Evolutionary conservation across 2,329 filamentous ascomycete genomes (phyloP).

Genomic region (Lachnum nothofagi): DNA sequence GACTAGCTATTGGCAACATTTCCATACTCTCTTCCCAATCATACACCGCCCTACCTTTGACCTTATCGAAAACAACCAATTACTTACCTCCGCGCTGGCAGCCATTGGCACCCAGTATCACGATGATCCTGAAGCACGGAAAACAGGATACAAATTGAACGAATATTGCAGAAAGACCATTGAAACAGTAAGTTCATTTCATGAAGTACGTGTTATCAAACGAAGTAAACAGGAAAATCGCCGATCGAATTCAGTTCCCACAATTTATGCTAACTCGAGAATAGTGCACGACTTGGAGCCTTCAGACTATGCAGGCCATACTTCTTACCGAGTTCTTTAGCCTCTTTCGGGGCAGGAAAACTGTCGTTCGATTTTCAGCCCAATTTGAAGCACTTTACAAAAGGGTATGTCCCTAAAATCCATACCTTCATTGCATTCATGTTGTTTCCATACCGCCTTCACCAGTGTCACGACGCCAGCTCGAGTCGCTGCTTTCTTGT

Average conservation of each 20-base stretch:
- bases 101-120: slow-evolving; percentile 32
- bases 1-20: slow-evolving; percentile 27
- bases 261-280: slow-evolving; percentile 1
- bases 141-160: slow-evolving; percentile 27
- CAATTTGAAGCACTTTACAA: slow-evolving; percentile 28
- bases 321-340: slow-evolving; percentile 31
- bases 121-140: slow-evolving; percentile 24
- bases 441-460: neutral
- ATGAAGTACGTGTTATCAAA: neutral
- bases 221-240: neutral
- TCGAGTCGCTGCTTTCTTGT: no score
- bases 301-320: slow-evolving; percentile 31
- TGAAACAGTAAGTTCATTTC: slow-evolving; percentile 20
- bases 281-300: slow-evolving; percentile 24
- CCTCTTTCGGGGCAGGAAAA: slow-evolving; percentile 28
- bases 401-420: slow-evolving; percentile 19
- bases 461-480: no score
- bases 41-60: slow-evolving; percentile 29
- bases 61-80: slow-evolving; percentile 12
- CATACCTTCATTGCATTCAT: neutral
- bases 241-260: neutral
- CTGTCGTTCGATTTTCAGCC: slow-evolving; percentile 22
- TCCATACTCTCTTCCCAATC: slow-evolving; percentile 26
- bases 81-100: slow-evolving; percentile 28
- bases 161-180: slow-evolving; percentile 27